Percentiles rank a stretch among this genome's conserved stretches.
Evolutionary conservation across 305 asterid genomes (phyloP).

Genomic region (Nicotiana rustica): DNA sequence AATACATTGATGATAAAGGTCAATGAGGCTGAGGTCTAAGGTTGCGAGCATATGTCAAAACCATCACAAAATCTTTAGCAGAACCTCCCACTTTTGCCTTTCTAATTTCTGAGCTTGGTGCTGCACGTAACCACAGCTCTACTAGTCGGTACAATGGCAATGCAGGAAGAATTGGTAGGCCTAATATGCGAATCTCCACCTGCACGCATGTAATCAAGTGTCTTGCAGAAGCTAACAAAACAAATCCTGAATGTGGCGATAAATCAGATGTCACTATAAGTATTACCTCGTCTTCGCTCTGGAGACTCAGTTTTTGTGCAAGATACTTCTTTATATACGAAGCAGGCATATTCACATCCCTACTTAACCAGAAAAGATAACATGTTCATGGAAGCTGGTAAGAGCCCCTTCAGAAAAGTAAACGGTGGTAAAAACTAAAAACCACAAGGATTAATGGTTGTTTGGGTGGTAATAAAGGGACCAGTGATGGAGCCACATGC

Average conservation of each 20-base stretch:
- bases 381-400: not conserved
- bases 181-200: slow-evolving; percentile 11
- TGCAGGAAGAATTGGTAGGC: not conserved
- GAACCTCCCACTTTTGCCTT: slow-evolving; percentile 6
- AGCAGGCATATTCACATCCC: slow-evolving; percentile 25
- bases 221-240: too few species aligned
- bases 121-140: slow-evolving; percentile 9
- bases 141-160: not conserved
- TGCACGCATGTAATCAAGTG: not conserved
- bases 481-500: not conserved
- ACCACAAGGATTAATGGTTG: too few species aligned
- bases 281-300: slow-evolving; percentile 35
- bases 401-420: too few species aligned
- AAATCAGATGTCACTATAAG: not conserved
- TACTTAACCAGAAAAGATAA: not conserved
- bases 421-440: too few species aligned
- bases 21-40: not conserved
- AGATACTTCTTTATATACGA: slow-evolving; percentile 37
- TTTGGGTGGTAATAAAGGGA: too few species aligned
- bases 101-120: not conserved
- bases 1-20: not conserved
- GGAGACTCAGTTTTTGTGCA: slow-evolving; percentile 28
- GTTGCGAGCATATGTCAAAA: slow-evolving; percentile 5
- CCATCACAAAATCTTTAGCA: slow-evolving; percentile 21
- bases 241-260: not conserved